Percentiles rank a stretch among this genome's conserved stretches.
Conservation (phyloP, 2,329 filamentous ascomycete genomes). For the Diplodia intermedia region DNA sequence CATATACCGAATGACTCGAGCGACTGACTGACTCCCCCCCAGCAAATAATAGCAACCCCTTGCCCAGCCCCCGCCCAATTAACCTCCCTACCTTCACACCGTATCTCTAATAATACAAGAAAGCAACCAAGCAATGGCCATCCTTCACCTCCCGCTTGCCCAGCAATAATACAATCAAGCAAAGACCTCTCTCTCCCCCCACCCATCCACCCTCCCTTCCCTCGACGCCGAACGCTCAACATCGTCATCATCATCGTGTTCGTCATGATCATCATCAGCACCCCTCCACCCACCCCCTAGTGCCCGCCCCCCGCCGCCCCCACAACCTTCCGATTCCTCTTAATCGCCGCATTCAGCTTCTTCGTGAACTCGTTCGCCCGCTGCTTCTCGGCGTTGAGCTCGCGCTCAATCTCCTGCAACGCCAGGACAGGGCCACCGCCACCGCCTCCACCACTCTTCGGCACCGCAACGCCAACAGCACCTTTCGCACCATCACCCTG, state of each 20-base stretch:
- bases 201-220: no score
- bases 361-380: constrained; percentile 48
- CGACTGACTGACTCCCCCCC: neutral
- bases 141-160: neutral
- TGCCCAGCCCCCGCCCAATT: neutral
- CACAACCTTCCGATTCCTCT: constrained; percentile 42
- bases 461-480: constrained; percentile 30
- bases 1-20: neutral
- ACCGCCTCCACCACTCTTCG: neutral
- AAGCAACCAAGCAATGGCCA: neutral
- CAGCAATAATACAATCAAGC: no score
- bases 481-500: constrained; percentile 2
- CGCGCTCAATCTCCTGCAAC: constrained; percentile 47
- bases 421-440: constrained; percentile 40
- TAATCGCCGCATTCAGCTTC: constrained; percentile 46
- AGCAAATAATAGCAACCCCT: neutral
- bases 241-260: no score
- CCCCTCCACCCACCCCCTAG: neutral
- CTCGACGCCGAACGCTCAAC: neutral
- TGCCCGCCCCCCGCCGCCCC: neutral
- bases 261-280: no score
- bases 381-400: constrained; percentile 45
- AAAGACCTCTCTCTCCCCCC: no score
- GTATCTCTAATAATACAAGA: neutral
- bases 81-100: neutral